Evolutionary conservation across 1,284 basidiomycete genomes (phyloP), one percentile per base, ranked within the genome.

Genomic region (Lentinus polychrous): DNA sequence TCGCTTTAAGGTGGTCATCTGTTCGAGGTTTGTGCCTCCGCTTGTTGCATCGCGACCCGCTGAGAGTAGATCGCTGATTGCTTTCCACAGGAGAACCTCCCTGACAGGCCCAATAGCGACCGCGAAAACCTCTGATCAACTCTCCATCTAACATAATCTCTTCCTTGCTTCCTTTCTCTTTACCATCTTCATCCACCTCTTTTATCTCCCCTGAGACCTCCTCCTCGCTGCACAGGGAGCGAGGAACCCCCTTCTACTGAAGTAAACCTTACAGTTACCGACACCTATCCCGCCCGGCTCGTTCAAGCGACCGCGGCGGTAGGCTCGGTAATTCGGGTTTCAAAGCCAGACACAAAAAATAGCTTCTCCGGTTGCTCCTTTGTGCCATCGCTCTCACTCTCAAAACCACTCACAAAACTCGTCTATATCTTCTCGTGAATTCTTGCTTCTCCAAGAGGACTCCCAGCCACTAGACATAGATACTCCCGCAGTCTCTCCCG

Each of bases 21-120:
- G 78, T 88, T 60, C 74, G 85, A 76, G 86, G 86, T 86, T 55
- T 47, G 75, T 66, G 40, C 52, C 51, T 15, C 50, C 48, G 42
- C 15, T 52, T 22, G 37, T 46, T 52, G 52, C 43, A 43, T 17
- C 3, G 48, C 40, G 15, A 34, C 34, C 36, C 35, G 20, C 50
- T 48, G 47, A 51, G 40, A 52, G 32, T 34, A 48, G 57, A 64
- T 39, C 53, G 22, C 40, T 8, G n/a, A n/a, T n/a, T n/a, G 33
- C 24, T 17, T 48, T 49, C 52, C 55, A 24, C 54, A 88, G 86
- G 86, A 62, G 83, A 88, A 79, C 86, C 86, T 68, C 85, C 86
- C 70, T 86, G 73, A 84, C 78, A 78, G 62, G 71, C 67, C 68
- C 59, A 57, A 52, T 44, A 38, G 45, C 40, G 52, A 35, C 32